Percentiles rank a stretch among this genome's conserved stretches.
phyloP scores from a whole-genome alignment of 805 yeast species.

The Sungouiella blattae region DNA sequence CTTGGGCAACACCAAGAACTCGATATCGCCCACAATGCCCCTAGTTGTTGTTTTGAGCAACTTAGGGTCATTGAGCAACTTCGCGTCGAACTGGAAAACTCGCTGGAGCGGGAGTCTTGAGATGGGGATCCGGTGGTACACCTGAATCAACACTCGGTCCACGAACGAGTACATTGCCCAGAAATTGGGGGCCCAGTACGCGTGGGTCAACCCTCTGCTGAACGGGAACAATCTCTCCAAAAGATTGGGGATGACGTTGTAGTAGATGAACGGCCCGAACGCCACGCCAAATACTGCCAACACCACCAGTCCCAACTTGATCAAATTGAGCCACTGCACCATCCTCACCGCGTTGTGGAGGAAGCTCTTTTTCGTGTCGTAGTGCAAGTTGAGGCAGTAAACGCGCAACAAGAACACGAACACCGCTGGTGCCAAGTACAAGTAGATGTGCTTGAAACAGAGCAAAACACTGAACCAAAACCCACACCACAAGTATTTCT shows the following conservation, averaged over 20 bases:
- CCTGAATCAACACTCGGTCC: constrained; percentile 64
- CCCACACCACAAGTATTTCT: constrained; percentile 58
- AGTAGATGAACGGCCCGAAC: constrained; percentile 72
- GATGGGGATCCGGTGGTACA: constrained; percentile 35
- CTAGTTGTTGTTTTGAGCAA: constrained; percentile 50
- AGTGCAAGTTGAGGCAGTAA: constrained; percentile 55
- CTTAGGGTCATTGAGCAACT: constrained; percentile 29
- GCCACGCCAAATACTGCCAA: constrained; percentile 59
- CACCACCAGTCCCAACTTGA: constrained; percentile 64
- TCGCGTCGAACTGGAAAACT: constrained; percentile 45
- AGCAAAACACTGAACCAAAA: constrained; percentile 69
- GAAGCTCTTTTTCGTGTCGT: constrained; percentile 20
- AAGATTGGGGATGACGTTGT: constrained; percentile 61
- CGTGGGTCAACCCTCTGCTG: constrained; percentile 92
- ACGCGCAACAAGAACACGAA: constrained; percentile 73
- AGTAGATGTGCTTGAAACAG: constrained; percentile 91
- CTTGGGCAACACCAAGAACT: constrained; percentile 74
- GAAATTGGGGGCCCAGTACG: constrained; percentile 98
- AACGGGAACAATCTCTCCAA: constrained; percentile 81
- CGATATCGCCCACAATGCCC: constrained; percentile 90
- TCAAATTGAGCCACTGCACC: constrained; percentile 53
- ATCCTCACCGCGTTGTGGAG: constrained; percentile 29
- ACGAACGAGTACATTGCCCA: constrained; percentile 92
- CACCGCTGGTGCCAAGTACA: constrained; percentile 92
- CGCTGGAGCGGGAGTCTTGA: constrained; percentile 25